Base-by-base conservation (phyloP, 2,329 filamentous ascomycete genomes). In the Fusarium sarcochroum region DNA sequence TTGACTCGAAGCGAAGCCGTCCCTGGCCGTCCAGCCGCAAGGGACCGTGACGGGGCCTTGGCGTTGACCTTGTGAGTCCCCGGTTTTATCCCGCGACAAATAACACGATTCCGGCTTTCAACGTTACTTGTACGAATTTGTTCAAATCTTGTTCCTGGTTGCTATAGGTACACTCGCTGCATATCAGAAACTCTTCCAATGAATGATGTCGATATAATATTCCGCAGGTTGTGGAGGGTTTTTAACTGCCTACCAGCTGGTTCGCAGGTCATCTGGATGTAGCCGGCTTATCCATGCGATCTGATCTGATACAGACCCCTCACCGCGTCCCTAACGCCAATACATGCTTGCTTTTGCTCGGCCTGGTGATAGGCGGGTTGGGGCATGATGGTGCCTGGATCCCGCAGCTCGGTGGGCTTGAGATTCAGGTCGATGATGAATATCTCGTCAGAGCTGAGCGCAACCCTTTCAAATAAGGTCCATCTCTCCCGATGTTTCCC, bases 381-480 rank as follows among this genome's bases (percentile, higher is more conserved):
- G 18, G 40, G 47, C 32, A 52, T 61, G 58, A 68, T 69, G 69
- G 71, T 73, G 68, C 71, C 71, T 73, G 71, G 65, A 72, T 73
- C 60, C 71, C 51, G 57, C 60, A 69, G 57, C 53, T 48, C 46
- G 50, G 62, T 72, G 66, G 66, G 55, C 59, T 67, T 64, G 46
- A 61, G 49, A 58, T 68, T 40, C 49, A 70, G 46, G 56, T 73
- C 47, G 53, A 72, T 61, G 59, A 70, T 73, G 65, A 59, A 57
- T 61, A 58, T 65, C 38, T 65, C 49, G 66, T 70, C 46, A 68
- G 60, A 63, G 63, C 63, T 66, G 52, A 66, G 62, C 66, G 58
- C 63, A 73, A 70, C 72, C 69, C 58, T 72, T 58, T 60, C 65
- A 60, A 46, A 50, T 58, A 47, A 56, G 54, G 18, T 32, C 38